Percentiles rank a stretch among this genome's conserved stretches.
Evolutionary conservation across 805 yeast species (phyloP).

Genomic region (Suhomyces tanzawaensis): DNA sequence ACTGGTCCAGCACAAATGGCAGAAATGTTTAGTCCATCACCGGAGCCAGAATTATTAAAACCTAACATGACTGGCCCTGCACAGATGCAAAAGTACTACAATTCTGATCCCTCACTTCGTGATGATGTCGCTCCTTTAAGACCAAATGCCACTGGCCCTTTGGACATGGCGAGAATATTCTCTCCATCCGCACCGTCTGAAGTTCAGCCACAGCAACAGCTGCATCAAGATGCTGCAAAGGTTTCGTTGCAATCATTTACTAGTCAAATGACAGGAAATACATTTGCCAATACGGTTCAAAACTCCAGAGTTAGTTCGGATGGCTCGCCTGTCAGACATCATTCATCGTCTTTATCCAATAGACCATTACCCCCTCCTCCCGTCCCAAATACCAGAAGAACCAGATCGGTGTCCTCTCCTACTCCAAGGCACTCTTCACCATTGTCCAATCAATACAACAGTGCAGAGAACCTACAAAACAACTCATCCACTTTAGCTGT

Average conservation of each 20-base stretch:
- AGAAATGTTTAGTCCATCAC: constrained; percentile 24
- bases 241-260: constrained; percentile 40
- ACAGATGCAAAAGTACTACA: constrained; percentile 31
- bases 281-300: constrained; percentile 32
- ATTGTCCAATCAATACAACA: constrained; percentile 9
- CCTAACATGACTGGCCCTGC: constrained; percentile 50
- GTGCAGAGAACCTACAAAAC: not conserved
- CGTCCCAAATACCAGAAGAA: constrained; percentile 38
- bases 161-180: constrained; percentile 35
- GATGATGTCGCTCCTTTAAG: constrained; percentile 16
- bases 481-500: not conserved
- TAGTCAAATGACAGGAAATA: constrained; percentile 40
- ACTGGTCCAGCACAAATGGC: constrained; percentile 47
- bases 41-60: constrained; percentile 24
- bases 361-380: constrained; percentile 31
- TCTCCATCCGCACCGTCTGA: constrained; percentile 15
- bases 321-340: constrained; percentile 10
- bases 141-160: constrained; percentile 31
- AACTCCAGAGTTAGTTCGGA: constrained; percentile 24
- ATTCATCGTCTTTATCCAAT: constrained; percentile 4
- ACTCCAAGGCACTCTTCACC: constrained; percentile 19
- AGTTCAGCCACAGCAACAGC: constrained; percentile 8
- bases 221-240: constrained; percentile 20
- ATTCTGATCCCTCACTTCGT: constrained; percentile 1
- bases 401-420: constrained; percentile 33